These are phyloP conservation scores for Trypanosoma avium DNA, from an alignment of 208 protist species.

Conservation along the genomic window DNA sequence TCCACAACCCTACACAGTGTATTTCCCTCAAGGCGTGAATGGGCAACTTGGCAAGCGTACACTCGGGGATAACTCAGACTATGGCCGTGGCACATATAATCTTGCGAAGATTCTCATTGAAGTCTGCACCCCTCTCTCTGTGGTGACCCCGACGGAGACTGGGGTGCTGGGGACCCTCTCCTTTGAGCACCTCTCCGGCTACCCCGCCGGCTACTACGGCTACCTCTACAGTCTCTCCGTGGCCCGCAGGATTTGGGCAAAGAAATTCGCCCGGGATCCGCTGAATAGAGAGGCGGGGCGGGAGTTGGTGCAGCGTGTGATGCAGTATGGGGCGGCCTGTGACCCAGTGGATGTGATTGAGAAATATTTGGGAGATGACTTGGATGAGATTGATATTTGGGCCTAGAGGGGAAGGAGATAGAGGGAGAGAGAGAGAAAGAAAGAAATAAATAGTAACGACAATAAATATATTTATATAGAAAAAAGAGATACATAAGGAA, in stretches of 20 bases:
- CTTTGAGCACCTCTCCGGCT: slow-evolving; percentile 89
- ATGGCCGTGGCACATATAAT: slow-evolving; percentile 75
- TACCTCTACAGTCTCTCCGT: slow-evolving; percentile 92
- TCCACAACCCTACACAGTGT: slow-evolving; percentile 85
- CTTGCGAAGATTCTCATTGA: slow-evolving; percentile 81
- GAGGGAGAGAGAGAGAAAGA: neutral
- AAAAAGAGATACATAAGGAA: neutral
- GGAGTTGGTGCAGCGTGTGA: slow-evolving; percentile 84
- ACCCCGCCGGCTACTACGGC: slow-evolving; percentile 92
- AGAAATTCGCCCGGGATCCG: slow-evolving; percentile 87
- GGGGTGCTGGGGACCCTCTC: slow-evolving; percentile 78
- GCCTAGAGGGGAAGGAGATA: slow-evolving; percentile 39
- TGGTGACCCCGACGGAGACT: slow-evolving; percentile 67
- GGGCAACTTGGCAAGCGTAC: slow-evolving; percentile 80
- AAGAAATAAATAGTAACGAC: neutral
- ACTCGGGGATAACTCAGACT: slow-evolving; percentile 72
- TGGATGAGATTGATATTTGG: slow-evolving; percentile 88
- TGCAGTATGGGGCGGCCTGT: slow-evolving; percentile 83
- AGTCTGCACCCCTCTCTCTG: slow-evolving; percentile 72
- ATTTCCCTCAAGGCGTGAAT: slow-evolving; percentile 74
- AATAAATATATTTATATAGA: no score
- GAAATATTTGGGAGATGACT: slow-evolving; percentile 80
- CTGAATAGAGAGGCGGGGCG: slow-evolving; percentile 82
- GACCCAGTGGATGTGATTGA: slow-evolving; percentile 76
- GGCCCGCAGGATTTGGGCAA: slow-evolving; percentile 86